Conservation (phyloP, 192 early-diverging fungal species). For the Coemansia sp. region DNA sequence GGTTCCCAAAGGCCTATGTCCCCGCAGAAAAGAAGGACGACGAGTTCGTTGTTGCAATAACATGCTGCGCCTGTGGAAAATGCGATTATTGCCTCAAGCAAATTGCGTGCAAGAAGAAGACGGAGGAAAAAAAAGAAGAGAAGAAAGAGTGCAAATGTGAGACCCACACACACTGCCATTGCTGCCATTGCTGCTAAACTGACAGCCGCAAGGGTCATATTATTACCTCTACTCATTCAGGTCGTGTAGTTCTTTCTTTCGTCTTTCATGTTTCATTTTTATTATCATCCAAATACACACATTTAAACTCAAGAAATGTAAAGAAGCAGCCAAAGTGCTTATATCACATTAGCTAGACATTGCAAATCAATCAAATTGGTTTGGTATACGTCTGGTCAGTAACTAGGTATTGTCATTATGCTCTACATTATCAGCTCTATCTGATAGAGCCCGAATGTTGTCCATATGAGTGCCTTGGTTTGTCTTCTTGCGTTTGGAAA, state of each 20-base stretch:
- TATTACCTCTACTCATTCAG: not conserved
- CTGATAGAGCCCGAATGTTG: not conserved
- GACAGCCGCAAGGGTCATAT: not conserved
- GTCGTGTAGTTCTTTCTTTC: not conserved
- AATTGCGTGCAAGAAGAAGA: conserved; percentile 8
- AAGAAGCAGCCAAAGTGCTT: too few species aligned
- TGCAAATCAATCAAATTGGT: too few species aligned
- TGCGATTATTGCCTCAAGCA: conserved; percentile 33
- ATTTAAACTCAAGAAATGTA: too few species aligned
- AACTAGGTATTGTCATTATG: not conserved
- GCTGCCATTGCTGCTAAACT: conserved; percentile 19
- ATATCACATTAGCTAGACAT: too few species aligned
- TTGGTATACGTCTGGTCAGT: too few species aligned
- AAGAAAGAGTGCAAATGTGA: conserved; percentile 28
- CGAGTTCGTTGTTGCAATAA: conserved; percentile 38
- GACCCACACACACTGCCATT: conserved; percentile 19
- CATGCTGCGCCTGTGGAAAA: conserved; percentile 43
- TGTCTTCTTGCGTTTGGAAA: not conserved
- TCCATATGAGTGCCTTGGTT: not conserved
- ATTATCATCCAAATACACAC: too few species aligned
- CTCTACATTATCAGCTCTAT: not conserved
- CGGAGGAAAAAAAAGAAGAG: conserved; percentile 13
- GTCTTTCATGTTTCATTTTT: not conserved
- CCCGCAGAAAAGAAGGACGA: conserved; percentile 47
- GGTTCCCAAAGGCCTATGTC: conserved; percentile 54